Percentiles rank a stretch among this genome's conserved stretches.
Conservation (phyloP, 2,329 filamentous ascomycete genomes). For the Arthrobotrys sinensis region DNA sequence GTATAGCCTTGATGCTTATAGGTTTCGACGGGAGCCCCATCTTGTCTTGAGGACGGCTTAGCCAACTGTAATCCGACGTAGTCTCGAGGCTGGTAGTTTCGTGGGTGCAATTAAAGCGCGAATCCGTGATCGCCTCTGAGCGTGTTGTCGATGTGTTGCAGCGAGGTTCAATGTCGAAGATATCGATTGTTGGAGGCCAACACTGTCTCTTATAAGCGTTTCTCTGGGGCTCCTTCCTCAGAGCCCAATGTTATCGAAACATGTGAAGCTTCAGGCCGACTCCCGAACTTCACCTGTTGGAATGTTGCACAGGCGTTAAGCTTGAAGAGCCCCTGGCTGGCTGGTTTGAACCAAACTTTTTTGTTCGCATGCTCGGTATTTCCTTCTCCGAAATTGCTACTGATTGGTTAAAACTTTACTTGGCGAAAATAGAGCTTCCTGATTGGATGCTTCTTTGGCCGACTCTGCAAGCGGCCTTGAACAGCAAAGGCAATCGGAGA, state of each 20-base stretch:
- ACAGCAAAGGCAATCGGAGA: constrained; percentile 19
- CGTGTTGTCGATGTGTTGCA: constrained; percentile 20
- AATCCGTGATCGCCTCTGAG: background rate
- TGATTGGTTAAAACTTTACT: constrained; percentile 3
- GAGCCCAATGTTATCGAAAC: constrained; percentile 3
- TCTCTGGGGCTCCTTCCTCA: background rate
- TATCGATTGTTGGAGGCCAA: background rate
- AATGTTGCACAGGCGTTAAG: constrained; percentile 16
- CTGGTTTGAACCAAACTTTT: constrained; percentile 28
- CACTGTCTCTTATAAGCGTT: constrained; percentile 10
- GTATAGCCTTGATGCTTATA: constrained; percentile 8
- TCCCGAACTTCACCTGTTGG: constrained; percentile 1
- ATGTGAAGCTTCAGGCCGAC: constrained; percentile 47
- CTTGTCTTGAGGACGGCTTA: constrained; percentile 3
- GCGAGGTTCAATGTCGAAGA: constrained; percentile 2
- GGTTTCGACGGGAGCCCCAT: constrained; percentile 54
- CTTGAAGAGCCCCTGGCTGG: constrained; percentile 22
- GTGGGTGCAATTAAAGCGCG: background rate
- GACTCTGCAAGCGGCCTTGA: background rate
- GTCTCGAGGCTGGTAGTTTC: background rate
- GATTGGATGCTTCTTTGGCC: constrained; percentile 5
- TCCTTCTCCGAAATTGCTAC: constrained; percentile 21
- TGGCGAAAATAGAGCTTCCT: constrained; percentile 14
- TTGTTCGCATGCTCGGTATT: constrained; percentile 43
- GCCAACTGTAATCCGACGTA: background rate